These are phyloP conservation scores for Haberlea rhodopensis DNA, from an alignment of 257 asterid genomes.

Conservation along the genomic window DNA sequence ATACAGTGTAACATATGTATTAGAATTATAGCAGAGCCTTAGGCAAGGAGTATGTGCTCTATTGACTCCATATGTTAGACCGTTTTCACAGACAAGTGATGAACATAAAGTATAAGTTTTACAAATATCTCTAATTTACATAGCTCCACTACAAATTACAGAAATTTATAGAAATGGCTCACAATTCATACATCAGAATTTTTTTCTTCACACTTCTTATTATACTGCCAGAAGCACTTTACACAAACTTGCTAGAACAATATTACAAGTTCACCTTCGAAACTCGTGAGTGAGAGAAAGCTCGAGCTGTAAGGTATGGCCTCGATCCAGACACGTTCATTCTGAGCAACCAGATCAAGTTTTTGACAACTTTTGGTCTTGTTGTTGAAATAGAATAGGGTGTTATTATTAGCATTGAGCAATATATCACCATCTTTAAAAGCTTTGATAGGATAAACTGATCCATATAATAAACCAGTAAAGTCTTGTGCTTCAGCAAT, in stretches of 20 bases:
- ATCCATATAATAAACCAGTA: neutral
- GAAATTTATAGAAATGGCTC: too few species aligned
- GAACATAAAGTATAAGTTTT: too few species aligned
- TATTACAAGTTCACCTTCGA: conserved; percentile 10
- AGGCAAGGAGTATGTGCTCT: too few species aligned
- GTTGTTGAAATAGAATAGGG: conserved; percentile 28
- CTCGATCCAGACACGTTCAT: neutral
- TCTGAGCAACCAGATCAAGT: neutral
- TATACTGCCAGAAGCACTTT: too few species aligned
- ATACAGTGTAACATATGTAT: too few species aligned
- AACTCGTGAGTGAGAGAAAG: conserved; percentile 34
- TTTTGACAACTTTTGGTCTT: conserved; percentile 16
- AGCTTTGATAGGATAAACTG: conserved; percentile 30
- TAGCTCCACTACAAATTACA: too few species aligned
- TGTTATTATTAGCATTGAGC: conserved; percentile 30
- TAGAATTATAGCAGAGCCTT: too few species aligned
- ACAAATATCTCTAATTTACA: too few species aligned
- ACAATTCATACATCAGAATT: too few species aligned
- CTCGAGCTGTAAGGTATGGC: conserved; percentile 28
- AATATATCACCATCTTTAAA: conserved; percentile 42
- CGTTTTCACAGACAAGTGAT: too few species aligned
- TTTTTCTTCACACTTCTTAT: too few species aligned
- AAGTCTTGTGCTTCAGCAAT: neutral
- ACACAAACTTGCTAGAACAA: neutral
- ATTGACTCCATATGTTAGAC: too few species aligned